Conservation (phyloP, 495 filamentous ascomycete species). For the Xanthoparmelia taractica region DNA sequence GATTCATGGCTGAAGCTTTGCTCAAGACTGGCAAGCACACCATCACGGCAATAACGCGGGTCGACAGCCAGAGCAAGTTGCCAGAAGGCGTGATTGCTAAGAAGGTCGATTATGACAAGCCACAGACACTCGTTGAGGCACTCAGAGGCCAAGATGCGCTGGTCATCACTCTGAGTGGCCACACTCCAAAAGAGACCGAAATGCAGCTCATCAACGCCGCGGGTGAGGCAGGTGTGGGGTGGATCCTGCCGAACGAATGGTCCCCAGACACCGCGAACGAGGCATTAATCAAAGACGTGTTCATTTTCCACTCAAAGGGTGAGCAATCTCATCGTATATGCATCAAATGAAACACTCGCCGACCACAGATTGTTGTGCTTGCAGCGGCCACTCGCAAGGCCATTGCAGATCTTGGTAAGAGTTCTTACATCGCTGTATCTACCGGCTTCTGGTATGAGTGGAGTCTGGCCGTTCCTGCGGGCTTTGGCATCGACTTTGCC, state of each 20-base stretch:
- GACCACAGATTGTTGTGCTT: slow-evolving; percentile 6
- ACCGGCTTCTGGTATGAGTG: slow-evolving; percentile 50
- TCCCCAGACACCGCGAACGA: slow-evolving; percentile 38
- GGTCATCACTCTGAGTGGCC: slow-evolving; percentile 47
- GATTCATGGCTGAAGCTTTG: slow-evolving; percentile 42
- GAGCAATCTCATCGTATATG: neutral
- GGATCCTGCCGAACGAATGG: slow-evolving; percentile 56
- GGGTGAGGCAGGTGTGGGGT: slow-evolving; percentile 49
- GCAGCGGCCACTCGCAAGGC: slow-evolving; percentile 21
- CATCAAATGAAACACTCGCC: neutral
- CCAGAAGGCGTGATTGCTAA: slow-evolving; percentile 40
- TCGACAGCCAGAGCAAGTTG: slow-evolving; percentile 33
- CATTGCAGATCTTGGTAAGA: slow-evolving; percentile 39
- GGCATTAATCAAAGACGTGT: slow-evolving; percentile 31
- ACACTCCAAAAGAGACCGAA: slow-evolving; percentile 36
- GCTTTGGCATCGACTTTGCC: slow-evolving; percentile 42
- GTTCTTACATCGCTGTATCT: slow-evolving; percentile 42
- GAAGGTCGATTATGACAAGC: slow-evolving; percentile 43
- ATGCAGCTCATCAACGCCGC: slow-evolving; percentile 50
- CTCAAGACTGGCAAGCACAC: slow-evolving; percentile 45
- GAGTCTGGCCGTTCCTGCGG: slow-evolving; percentile 31
- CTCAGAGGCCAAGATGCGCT: slow-evolving; percentile 48
- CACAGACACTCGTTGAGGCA: slow-evolving; percentile 36
- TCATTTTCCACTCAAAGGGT: slow-evolving; percentile 20
- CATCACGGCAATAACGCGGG: slow-evolving; percentile 46